Percentiles rank a stretch among this genome's conserved stretches.
Conservation (phyloP, 148 eudicot genomes). For the Rhododendron henanense region DNA sequence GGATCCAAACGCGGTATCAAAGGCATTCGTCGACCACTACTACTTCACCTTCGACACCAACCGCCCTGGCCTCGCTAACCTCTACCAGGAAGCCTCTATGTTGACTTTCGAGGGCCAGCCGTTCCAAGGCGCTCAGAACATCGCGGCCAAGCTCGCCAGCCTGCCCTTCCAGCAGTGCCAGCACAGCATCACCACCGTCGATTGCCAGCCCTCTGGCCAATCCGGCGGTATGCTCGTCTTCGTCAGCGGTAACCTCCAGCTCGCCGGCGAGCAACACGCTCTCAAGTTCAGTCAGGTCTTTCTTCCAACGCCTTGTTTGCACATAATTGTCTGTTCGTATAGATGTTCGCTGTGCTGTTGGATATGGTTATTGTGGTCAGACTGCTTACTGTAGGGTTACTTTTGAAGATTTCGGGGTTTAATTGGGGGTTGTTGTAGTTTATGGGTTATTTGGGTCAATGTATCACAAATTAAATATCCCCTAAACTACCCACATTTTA, state of each 20-base stretch:
- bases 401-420: neutral
- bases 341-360: neutral
- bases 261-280: slow-evolving; percentile 57
- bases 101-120: slow-evolving; percentile 61
- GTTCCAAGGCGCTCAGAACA: slow-evolving; percentile 44
- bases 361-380: neutral
- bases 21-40: slow-evolving; percentile 62
- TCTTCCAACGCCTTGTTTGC: slow-evolving; percentile 19
- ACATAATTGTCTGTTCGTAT: neutral
- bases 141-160: slow-evolving; percentile 42
- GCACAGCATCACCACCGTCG: slow-evolving; percentile 49
- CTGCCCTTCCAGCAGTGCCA: slow-evolving; percentile 65
- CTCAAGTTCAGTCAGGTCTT: slow-evolving; percentile 64
- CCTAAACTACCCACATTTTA: neutral
- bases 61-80: slow-evolving; percentile 33
- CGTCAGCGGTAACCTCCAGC: slow-evolving; percentile 61
- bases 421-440: neutral
- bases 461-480: neutral
- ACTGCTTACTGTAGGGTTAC: neutral
- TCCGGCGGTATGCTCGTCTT: slow-evolving; percentile 61
- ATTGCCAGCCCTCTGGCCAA: slow-evolving; percentile 73
- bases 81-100: slow-evolving; percentile 62
- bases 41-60: slow-evolving; percentile 65
- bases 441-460: neutral
- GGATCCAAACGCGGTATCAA: slow-evolving; percentile 48